Conservation (phyloP, 306 rosid genomes). For the Cucumis cinereus region DNA sequence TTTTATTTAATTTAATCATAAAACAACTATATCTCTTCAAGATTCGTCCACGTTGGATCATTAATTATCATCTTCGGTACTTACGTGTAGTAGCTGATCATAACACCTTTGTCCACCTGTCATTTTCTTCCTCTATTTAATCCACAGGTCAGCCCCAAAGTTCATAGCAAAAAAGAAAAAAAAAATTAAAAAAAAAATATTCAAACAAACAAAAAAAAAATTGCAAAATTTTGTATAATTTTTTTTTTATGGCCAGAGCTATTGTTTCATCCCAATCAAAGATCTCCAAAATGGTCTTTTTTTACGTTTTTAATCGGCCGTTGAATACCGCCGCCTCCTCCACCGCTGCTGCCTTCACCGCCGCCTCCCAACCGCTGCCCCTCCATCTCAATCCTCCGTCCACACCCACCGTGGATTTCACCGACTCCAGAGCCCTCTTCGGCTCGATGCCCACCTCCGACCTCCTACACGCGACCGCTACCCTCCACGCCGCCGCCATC, state of each 20-base stretch:
- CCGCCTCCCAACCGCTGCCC: slow-evolving; percentile 14
- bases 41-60: slow-evolving; percentile 1
- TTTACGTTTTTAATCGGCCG: slow-evolving; percentile 30
- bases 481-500: slow-evolving; percentile 53
- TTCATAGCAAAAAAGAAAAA: not conserved
- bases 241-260: not conserved
- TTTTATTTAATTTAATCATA: too few relatives aligned
- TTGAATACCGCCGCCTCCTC: slow-evolving; percentile 20
- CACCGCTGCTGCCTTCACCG: slow-evolving; percentile 16
- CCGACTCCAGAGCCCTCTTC: slow-evolving; percentile 39
- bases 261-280: slow-evolving; percentile 26
- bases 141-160: not conserved
- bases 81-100: not conserved
- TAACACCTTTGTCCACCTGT: not conserved
- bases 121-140: not conserved
- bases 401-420: slow-evolving; percentile 14
- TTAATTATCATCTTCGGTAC: not conserved
- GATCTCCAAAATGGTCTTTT: slow-evolving; percentile 30
- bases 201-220: not conserved
- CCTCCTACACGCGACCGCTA: slow-evolving; percentile 51
- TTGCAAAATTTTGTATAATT: not conserved
- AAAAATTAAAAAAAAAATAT: not conserved
- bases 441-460: slow-evolving; percentile 23
- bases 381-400: not conserved
- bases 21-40: not conserved